phyloP scores from a whole-genome alignment of 345 rosid species.

The Syzygium aromaticum region DNA sequence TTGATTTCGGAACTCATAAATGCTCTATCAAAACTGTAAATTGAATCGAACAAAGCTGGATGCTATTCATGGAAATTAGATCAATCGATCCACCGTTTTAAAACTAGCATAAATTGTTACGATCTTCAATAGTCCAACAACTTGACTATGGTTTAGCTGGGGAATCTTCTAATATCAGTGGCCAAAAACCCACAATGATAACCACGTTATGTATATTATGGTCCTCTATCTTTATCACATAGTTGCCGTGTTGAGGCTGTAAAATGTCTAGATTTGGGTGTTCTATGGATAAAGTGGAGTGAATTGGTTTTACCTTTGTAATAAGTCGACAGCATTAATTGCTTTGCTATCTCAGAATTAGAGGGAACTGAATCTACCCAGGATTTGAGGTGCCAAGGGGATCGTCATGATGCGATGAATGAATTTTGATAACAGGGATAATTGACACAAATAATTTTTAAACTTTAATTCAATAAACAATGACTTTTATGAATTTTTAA shows the following conservation, averaged over 20 bases:
- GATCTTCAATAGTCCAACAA: not conserved
- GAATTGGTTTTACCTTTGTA: not conserved
- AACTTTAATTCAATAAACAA: too few species aligned
- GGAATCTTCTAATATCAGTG: not conserved
- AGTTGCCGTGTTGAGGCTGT: not conserved
- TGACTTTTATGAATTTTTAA: too few species aligned
- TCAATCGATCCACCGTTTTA: not conserved
- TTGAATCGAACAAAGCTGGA: not conserved
- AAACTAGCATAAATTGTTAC: not conserved
- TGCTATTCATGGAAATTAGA: not conserved
- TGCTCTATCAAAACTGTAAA: not conserved
- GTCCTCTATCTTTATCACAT: not conserved
- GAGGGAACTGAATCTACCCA: not conserved
- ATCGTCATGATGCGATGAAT: not conserved
- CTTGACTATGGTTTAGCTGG: not conserved
- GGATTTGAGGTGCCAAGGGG: not conserved
- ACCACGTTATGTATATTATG: too few species aligned
- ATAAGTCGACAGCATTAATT: not conserved
- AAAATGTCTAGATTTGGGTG: not conserved
- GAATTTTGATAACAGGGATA: not conserved
- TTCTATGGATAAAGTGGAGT: not conserved
- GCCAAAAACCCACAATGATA: not conserved
- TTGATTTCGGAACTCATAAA: not conserved
- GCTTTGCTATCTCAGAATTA: not conserved
- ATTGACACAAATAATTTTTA: too few species aligned